Evolutionary conservation across 371 early-diverging fungal species (phyloP), one percentile per base, ranked within the genome.

Genomic region (Paraphysoderma sedebokerense): DNA sequence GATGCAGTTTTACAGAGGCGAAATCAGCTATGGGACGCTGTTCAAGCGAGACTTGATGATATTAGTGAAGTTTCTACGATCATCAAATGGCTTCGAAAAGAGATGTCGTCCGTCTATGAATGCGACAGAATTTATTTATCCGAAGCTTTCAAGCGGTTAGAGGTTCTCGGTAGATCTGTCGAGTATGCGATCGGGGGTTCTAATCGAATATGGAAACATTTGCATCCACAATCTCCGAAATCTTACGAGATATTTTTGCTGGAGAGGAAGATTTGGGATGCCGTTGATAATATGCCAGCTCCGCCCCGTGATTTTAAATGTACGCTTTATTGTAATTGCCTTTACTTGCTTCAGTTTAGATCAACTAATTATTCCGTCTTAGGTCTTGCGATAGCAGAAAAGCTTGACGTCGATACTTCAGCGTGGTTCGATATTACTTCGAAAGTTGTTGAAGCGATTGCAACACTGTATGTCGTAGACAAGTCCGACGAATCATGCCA

Each of bases 401-500:
- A 13, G 15, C 38, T 22, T 22, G 11, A 8, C 33, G 15, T 13
- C 15, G 34, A 13, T 12, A 32, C 34, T 5, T 38, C 38, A 22
- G 29, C 38, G 19, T 4, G 28, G 17, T n/a, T 41, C 13, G 9
- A 38, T 47, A 27, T 44, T 22, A 49, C 46, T 13, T 20, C 50
- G 28, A 68, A 72, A 5, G 48, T 83, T 19, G 57, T 82, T n/a
- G 84, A 85, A 50, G 83, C 75, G 1, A 58, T 77, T 29, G 75
- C 83, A 6, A 82, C 84, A 0, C 55, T 85, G 19, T 80, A 81
- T 57, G 78, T 73, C 45, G 66, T 81, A 5, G 75, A 81, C 49
- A 73, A 78, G 44, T 66, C 64, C 17, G 55, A 66, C 22, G 59
- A 62, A n/a, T n/a, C n/a, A n/a, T n/a, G 34, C 61, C 66, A 19